Base-by-base conservation (phyloP, 2,329 filamentous ascomycete species). In the Rosellinia necatrix region DNA sequence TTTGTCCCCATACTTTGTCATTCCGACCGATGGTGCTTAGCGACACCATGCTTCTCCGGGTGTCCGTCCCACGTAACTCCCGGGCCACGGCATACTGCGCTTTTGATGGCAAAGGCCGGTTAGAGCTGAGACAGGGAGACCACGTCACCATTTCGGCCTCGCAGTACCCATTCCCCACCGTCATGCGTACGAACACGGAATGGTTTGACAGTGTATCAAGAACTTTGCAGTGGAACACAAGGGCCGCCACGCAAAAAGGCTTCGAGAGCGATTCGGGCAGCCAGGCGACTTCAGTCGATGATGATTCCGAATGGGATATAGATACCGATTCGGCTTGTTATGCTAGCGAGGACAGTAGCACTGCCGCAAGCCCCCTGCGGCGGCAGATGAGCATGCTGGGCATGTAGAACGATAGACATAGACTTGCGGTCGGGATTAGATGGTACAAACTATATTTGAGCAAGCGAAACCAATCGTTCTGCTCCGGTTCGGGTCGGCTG, bases 11-110 rank as follows among this genome's bases (percentile, higher is more conserved):
- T 71, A 97, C 93, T 0, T 81, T 99, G 13, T 96, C 91, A 12
- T 99, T 99, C 84, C 86, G 94, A 8, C 94, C 94, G 29, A 97
- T 99, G 94, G 90, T 99, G 6, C 85, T 99, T 44, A 96, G 92
- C 44, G 94, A 99, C 76, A 94, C 90, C 53, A 91, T 97, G 81
- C 87, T 92, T 13, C 84, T 99, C 58, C 91, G 92, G 47, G 90
- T 99, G 49, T 89, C 89, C 4, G 87, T 99, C 10, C 94, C 94
- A 0, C 82, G 83, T 60, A 86, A 88, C 68, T 96, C 91, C 34
- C 89, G 94, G 42, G 93, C 92, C 13, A 96, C 92, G 0, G 94
- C 94, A 1, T 97, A 97, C 79, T 97, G 93, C 71, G 91, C 92
- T 35, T 99, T 99, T 71, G 94, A 99, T 71, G 94, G 94, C 73